Base-by-base conservation (phyloP, 768 basidiomycete species). In the Melanogaster broomeanus region DNA sequence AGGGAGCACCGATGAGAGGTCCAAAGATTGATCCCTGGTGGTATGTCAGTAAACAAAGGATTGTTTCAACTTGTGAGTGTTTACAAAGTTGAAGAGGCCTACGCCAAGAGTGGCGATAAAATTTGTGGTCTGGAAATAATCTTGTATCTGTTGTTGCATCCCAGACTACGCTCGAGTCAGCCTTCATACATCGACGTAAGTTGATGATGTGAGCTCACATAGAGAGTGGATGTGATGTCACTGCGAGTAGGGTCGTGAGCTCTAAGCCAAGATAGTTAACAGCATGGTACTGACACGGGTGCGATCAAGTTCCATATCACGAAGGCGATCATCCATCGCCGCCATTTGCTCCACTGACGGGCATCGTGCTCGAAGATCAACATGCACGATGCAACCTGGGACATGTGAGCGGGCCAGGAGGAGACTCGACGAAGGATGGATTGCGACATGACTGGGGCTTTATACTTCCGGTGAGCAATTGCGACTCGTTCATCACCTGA, bases 231-330 rank as follows among this genome's bases (percentile, higher is more conserved):
- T 7, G 66, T 21, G 40, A 65, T 7, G 46, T 65, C 63, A 52
- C 63, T 65, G 24, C 16, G 50, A 24, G 30, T 19, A 9, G 33
- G 13, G 42, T 27, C 8, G 30, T 64, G 31, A 65, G 43, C 24
- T 2, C 21, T 27, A 9, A 12, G 27, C 35, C 41, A 34, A 45
- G 5, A 55, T n/a, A 27, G 42, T 8, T 6, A 41, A 11, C 6
- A 22, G 22, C 41, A 35, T n/a, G n/a, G 16, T 13, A 50, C 66
- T 45, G n/a, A 66, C 66, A 67, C 56, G 12, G 66, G 66, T 27
- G 67, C 66, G 18, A 68, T 66, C 15, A 53, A 49, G 30, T 66
- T 60, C 64, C 61, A 68, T 39, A 67, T 45, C 16, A 67, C 60
- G 27, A 68, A 54, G n/a, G 50, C 43, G 27, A 68, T 66, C 50